Evolutionary conservation across 2,329 filamentous ascomycete genomes (phyloP).

Genomic region (Pyrenochaeta sp.): DNA sequence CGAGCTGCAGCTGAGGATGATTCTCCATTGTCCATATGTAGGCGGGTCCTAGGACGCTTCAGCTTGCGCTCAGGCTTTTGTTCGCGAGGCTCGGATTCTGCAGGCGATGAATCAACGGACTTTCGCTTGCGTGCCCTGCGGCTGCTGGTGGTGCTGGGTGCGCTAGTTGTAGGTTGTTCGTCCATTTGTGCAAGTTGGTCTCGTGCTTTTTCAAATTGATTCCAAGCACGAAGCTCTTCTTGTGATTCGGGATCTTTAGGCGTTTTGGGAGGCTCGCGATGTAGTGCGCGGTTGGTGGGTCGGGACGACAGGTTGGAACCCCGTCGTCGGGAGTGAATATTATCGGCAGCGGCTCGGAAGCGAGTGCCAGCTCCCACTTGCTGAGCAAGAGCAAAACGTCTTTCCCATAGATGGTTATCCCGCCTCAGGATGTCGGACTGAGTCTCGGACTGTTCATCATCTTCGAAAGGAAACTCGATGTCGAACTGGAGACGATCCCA

Average conservation of each 20-base stretch:
- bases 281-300: constrained; percentile 38
- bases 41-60: constrained; percentile 84
- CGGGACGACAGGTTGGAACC: constrained; percentile 52
- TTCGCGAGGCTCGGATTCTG: constrained; percentile 68
- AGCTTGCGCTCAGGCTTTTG: constrained; percentile 77
- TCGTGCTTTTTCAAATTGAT: constrained; percentile 84
- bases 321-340: constrained; percentile 56
- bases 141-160: constrained; percentile 30
- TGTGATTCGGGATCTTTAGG: constrained; percentile 73
- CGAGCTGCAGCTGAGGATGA: constrained; percentile 45
- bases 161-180: constrained; percentile 25
- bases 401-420: constrained; percentile 78
- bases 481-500: constrained; percentile 82
- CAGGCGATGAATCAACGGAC: constrained; percentile 76
- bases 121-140: constrained; percentile 76
- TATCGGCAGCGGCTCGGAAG: constrained; percentile 74
- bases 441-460: constrained; percentile 66
- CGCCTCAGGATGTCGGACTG: constrained; percentile 64
- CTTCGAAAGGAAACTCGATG: constrained; percentile 85
- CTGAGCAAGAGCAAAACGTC: constrained; percentile 81
- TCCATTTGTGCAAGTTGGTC: constrained; percentile 58
- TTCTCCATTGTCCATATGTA: constrained; percentile 64
- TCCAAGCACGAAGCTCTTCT: constrained; percentile 88
- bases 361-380: constrained; percentile 77
- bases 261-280: constrained; percentile 50